phyloP scores from a whole-genome alignment of 441 rosid genomes.

The Eruca vesicaria region DNA sequence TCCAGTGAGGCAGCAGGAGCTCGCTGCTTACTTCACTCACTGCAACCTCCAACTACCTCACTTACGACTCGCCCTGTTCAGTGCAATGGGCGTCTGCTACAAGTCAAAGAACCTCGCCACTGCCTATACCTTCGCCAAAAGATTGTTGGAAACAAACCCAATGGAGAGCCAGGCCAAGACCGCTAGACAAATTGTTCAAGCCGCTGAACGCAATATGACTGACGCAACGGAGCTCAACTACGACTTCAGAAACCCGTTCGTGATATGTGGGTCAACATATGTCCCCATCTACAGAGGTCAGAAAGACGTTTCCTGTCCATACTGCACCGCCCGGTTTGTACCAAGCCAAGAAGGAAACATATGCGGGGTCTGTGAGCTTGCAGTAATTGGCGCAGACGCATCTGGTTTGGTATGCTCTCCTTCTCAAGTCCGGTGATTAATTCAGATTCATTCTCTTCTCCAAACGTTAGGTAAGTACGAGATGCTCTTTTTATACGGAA shows the following conservation, averaged over 20 bases:
- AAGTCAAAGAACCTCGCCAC: not conserved
- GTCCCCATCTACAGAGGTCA: conserved; percentile 62
- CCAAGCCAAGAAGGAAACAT: conserved; percentile 70
- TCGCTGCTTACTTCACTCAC: conserved; percentile 7
- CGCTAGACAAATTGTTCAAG: conserved; percentile 76
- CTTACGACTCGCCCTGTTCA: not conserved
- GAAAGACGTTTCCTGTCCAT: conserved; percentile 81
- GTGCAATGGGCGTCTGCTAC: conserved; percentile 1
- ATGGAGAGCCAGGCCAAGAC: conserved; percentile 64
- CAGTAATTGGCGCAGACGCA: conserved; percentile 90
- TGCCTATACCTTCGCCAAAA: not conserved
- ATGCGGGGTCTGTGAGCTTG: conserved; percentile 81
- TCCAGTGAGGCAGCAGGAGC: not conserved
- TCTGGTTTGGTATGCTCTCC: conserved; percentile 29
- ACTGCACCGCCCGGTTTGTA: conserved; percentile 78
- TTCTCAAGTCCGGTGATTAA: not conserved
- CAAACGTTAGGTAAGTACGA: not conserved
- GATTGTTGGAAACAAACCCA: not conserved
- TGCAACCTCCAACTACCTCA: conserved; percentile 1
- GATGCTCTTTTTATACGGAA: not conserved
- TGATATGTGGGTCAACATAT: conserved; percentile 78
- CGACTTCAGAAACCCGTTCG: conserved; percentile 87
- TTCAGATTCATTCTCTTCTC: not conserved
- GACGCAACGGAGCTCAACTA: conserved; percentile 67
- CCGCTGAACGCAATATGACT: conserved; percentile 76